Conservation (phyloP, 345 rosid species). For the Salix brachista region DNA sequence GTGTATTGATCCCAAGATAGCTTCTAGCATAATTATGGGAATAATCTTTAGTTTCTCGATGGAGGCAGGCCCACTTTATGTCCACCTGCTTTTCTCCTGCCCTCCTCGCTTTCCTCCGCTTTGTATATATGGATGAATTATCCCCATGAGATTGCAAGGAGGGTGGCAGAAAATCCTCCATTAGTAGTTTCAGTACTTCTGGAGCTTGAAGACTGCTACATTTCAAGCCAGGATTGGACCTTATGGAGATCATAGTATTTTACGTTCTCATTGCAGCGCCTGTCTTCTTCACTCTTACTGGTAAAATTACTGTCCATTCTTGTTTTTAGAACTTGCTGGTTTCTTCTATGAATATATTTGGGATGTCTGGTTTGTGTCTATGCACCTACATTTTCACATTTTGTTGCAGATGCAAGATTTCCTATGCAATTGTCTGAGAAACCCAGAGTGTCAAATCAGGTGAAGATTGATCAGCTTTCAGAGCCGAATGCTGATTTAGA, state of each 20-base stretch:
- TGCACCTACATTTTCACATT: not conserved
- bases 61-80: too few species aligned
- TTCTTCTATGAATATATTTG: too few species aligned
- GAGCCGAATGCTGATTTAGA: not conserved
- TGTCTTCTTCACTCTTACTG: constrained; percentile 13
- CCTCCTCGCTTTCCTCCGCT: too few species aligned
- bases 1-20: not conserved
- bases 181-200: too few species aligned
- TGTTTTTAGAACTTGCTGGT: too few species aligned
- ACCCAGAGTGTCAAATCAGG: not conserved
- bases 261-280: constrained; percentile 3
- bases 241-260: not conserved
- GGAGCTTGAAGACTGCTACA: too few species aligned
- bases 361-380: not conserved
- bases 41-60: too few species aligned
- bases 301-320: constrained; percentile 5
- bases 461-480: not conserved
- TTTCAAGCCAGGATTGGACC: constrained; percentile 9
- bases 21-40: too few species aligned
- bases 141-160: too few species aligned
- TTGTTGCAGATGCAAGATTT: constrained; percentile 29
- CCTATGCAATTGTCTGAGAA: not conserved
- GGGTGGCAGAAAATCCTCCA: too few species aligned
- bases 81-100: too few species aligned
- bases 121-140: too few species aligned